A percentile compares a stretch with the other conserved stretches of the same genome.
Conservation (phyloP, 2,329 filamentous ascomycete species). For the Aspergillus melleus region DNA sequence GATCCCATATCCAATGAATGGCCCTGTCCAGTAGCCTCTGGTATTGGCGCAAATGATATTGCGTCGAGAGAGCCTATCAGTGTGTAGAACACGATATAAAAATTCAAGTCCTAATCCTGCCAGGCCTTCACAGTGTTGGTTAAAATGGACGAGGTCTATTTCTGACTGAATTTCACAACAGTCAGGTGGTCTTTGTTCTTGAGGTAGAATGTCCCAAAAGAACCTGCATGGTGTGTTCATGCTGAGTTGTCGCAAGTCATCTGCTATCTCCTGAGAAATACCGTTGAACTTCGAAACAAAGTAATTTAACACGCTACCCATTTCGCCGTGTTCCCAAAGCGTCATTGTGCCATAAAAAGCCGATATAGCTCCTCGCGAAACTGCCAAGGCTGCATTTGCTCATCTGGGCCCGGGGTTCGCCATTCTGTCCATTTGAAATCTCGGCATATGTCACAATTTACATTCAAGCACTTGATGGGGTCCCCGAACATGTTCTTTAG, state of each 20-base stretch:
- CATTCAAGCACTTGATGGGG: no score
- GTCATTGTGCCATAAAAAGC: not conserved
- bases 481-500: not conserved
- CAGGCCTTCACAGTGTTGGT: no score
- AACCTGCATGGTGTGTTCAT: not conserved
- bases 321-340: not conserved
- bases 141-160: no score
- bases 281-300: not conserved
- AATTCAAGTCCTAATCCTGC: no score
- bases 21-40: not conserved
- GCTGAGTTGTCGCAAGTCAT: not conserved
- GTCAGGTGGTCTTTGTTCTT: not conserved
- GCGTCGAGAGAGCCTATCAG: not conserved
- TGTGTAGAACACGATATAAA: not conserved
- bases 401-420: no score
- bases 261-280: not conserved
- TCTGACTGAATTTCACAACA: not conserved
- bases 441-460: no score
- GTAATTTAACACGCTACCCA: not conserved
- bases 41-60: not conserved
- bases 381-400: no score
- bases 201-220: not conserved
- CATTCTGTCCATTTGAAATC: no score
- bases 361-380: no score
- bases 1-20: not conserved